A percentile compares a stretch with the other conserved stretches of the same genome.
Conservation (phyloP, 176 grass and related monocot genomes). For the Echinochloa phyllopogon region DNA sequence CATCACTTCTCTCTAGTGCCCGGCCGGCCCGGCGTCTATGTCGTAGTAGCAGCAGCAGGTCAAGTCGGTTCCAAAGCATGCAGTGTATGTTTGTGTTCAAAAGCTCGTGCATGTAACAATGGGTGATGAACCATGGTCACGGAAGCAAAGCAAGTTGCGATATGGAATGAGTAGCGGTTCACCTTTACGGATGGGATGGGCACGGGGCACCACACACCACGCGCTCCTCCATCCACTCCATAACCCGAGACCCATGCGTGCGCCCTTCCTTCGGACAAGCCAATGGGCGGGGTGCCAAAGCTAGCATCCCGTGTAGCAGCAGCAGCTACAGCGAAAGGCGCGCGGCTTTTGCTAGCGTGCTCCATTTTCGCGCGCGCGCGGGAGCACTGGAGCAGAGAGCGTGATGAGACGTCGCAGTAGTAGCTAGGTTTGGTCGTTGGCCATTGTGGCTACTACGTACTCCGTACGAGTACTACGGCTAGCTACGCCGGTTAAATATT, state of each 20-base stretch:
- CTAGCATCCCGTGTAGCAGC: background rate
- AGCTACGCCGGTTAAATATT: slow-evolving; percentile 1
- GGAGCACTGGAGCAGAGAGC: background rate
- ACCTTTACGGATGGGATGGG: background rate
- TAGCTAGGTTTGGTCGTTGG: slow-evolving; percentile 24
- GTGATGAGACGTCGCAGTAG: background rate
- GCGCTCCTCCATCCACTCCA: slow-evolving; percentile 8
- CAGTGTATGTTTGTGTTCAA: background rate
- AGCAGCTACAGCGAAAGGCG: slow-evolving; percentile 31
- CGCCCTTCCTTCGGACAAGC: background rate
- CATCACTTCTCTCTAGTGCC: slow-evolving; percentile 18
- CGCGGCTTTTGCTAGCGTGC: slow-evolving; percentile 2
- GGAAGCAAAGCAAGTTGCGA: background rate
- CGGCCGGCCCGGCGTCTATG: background rate
- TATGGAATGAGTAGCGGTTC: slow-evolving; percentile 43
- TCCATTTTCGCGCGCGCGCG: slow-evolving; percentile 12
- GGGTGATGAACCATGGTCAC: background rate
- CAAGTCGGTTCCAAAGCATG: background rate
- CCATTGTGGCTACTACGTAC: background rate
- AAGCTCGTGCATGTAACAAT: background rate
- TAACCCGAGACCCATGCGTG: background rate
- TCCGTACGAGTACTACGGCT: no score
- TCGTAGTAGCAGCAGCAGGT: background rate
- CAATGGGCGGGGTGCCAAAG: slow-evolving; percentile 23
- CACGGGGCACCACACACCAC: no score